A percentile compares a stretch with the other conserved stretches of the same genome.
Conservation (phyloP, 768 basidiomycete species). For the Sarcomyxa edulis region DNA sequence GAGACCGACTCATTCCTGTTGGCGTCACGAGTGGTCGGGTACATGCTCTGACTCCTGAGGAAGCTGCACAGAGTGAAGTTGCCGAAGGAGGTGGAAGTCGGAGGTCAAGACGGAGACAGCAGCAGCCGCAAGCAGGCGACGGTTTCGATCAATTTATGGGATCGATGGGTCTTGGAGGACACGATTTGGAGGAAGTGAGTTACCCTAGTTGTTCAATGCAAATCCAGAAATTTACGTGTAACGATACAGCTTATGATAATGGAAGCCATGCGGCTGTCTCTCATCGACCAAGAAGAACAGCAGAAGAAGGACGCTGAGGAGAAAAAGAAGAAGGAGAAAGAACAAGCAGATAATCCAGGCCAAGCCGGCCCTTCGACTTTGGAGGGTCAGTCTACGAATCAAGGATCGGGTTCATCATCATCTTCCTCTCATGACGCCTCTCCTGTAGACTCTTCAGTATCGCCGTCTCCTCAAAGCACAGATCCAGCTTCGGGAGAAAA, state of each 20-base stretch:
- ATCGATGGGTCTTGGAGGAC: constrained; percentile 66
- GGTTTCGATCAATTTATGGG: constrained; percentile 54
- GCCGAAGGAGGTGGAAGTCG: constrained; percentile 37
- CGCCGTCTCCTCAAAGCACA: too few relatives aligned
- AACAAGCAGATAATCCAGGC: constrained; percentile 24
- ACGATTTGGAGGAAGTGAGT: constrained; percentile 88
- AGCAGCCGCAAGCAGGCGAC: constrained; percentile 39
- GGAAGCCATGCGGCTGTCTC: constrained; percentile 96
- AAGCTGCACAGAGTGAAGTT: constrained; percentile 44
- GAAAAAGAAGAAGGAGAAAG: constrained; percentile 48
- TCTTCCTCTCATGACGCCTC: constrained; percentile 8
- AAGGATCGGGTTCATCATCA: constrained; percentile 2
- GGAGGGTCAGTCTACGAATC: constrained; percentile 15
- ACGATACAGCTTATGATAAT: constrained; percentile 83
- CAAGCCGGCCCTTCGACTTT: constrained; percentile 27
- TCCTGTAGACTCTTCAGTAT: constrained; percentile 4
- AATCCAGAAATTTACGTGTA: constrained; percentile 3
- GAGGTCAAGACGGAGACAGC: constrained; percentile 57
- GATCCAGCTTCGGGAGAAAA: too few relatives aligned
- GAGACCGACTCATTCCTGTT: constrained; percentile 94
- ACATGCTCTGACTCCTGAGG: constrained; percentile 59
- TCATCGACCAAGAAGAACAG: constrained; percentile 93
- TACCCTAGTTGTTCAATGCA: constrained; percentile 8
- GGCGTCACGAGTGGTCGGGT: constrained; percentile 90
- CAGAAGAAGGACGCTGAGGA: constrained; percentile 60